phyloP scores from a whole-genome alignment of 2,329 filamentous ascomycete genomes.

The Hypoxylon sp. region DNA sequence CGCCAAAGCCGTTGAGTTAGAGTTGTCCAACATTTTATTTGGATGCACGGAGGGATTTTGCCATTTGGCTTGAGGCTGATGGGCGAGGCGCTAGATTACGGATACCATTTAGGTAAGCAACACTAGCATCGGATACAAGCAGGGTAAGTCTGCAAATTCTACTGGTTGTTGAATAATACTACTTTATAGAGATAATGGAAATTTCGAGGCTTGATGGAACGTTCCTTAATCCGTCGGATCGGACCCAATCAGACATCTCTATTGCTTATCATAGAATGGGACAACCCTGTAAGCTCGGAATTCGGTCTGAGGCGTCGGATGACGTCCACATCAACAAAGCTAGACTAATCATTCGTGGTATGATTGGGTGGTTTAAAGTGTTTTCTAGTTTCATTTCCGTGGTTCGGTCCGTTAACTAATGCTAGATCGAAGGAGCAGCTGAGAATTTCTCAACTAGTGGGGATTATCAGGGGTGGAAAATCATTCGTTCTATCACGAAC shows the following conservation, averaged over 20 bases:
- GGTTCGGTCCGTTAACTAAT: conserved; percentile 11
- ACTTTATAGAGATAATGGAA: conserved; percentile 31
- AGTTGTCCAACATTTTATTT: conserved; percentile 18
- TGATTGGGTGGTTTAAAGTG: conserved; percentile 5
- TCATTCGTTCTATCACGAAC: background rate
- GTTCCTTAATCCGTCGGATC: conserved; percentile 25
- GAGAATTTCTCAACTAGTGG: background rate
- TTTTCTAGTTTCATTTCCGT: conserved; percentile 27
- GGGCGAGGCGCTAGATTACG: conserved; percentile 25
- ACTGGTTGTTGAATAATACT: conserved; percentile 22
- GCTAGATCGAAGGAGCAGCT: conserved; percentile 4
- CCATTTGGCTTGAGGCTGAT: conserved; percentile 14
- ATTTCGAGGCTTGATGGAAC: conserved; percentile 27
- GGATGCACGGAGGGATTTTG: conserved; percentile 24
- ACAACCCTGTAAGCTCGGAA: conserved; percentile 20
- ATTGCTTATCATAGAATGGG: conserved; percentile 32
- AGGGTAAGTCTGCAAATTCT: conserved; percentile 21
- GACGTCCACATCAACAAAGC: conserved; percentile 27
- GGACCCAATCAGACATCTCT: conserved; percentile 32
- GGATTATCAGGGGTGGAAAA: background rate
- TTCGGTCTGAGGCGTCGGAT: conserved; percentile 30
- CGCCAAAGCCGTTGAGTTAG: background rate
- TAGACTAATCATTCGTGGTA: conserved; percentile 13
- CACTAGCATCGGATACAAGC: conserved; percentile 20
- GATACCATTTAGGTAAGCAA: conserved; percentile 20